Evolutionary conservation across 495 filamentous ascomycete species (phyloP).

Genomic region (Penicillium ucsense): DNA sequence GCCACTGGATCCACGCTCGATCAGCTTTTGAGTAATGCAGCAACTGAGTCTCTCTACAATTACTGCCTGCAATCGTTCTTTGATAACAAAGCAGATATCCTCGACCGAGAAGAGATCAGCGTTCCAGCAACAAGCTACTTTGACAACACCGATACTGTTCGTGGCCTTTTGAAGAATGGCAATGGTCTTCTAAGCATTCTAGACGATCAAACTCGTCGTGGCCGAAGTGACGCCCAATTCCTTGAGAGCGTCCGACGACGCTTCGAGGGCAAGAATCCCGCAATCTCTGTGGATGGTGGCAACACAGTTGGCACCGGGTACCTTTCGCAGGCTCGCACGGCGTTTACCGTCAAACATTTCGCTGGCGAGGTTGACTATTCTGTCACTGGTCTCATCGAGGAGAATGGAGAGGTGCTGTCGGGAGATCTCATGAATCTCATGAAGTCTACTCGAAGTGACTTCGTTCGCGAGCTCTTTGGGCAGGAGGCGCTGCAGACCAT

Average conservation of each 20-base stretch:
- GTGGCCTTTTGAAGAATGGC: constrained; percentile 77
- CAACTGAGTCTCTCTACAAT: constrained; percentile 83
- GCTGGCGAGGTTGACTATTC: constrained; percentile 96
- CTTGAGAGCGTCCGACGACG: constrained; percentile 82
- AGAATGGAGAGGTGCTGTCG: constrained; percentile 92
- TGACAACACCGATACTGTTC: constrained; percentile 90
- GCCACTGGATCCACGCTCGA: constrained; percentile 80
- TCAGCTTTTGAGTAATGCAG: constrained; percentile 90
- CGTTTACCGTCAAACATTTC: constrained; percentile 88
- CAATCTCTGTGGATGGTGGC: constrained; percentile 63
- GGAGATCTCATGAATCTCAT: constrained; percentile 95
- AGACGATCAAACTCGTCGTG: constrained; percentile 86
- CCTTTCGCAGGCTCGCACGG: constrained; percentile 59
- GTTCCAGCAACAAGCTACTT: constrained; percentile 92
- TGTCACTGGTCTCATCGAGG: constrained; percentile 73
- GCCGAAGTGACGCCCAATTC: constrained; percentile 79
- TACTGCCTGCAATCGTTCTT: constrained; percentile 94
- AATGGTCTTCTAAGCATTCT: constrained; percentile 91
- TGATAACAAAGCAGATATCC: constrained; percentile 77
- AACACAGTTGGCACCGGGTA: constrained; percentile 69
- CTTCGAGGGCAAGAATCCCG: constrained; percentile 88
- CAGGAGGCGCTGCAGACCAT: constrained; percentile 87
- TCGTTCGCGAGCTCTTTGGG: constrained; percentile 81
- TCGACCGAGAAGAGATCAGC: constrained; percentile 84
- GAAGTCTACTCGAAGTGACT: constrained; percentile 74